These are phyloP conservation scores for Suillus americanus DNA, from an alignment of 768 basidiomycete genomes.

Conservation along the genomic window DNA sequence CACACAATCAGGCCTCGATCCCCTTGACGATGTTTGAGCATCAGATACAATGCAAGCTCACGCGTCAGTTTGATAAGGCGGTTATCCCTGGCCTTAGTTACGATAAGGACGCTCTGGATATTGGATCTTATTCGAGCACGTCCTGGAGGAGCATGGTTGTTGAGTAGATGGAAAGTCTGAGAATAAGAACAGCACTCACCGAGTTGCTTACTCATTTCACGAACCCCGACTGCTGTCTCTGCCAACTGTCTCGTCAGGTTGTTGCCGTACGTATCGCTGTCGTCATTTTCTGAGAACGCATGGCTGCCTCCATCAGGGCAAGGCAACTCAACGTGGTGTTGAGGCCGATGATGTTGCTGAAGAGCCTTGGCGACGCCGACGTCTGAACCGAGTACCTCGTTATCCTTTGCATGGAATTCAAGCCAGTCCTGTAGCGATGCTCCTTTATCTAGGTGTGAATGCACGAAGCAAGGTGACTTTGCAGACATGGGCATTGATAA, in stretches of 20 bases:
- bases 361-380: constrained; percentile 54
- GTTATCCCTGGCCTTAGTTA: constrained; percentile 98
- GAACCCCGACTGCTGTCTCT: constrained; percentile 94
- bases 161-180: constrained; percentile 11
- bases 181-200: constrained; percentile 49
- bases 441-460: constrained; percentile 85
- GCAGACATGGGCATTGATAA: constrained; percentile 25
- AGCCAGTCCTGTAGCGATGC: constrained; percentile 80
- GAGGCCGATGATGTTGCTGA: constrained; percentile 27
- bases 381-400: constrained; percentile 29
- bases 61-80: constrained; percentile 92
- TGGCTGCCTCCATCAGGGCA: constrained; percentile 17
- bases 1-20: constrained; percentile 86
- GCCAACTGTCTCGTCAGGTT: constrained; percentile 91
- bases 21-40: constrained; percentile 76
- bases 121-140: constrained; percentile 89
- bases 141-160: constrained; percentile 46
- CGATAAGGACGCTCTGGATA: constrained; percentile 90
- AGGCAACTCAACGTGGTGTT: constrained; percentile 19
- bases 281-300: constrained; percentile 33
- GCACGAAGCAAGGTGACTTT: constrained; percentile 88
- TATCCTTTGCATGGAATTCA: constrained; percentile 31
- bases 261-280: constrained; percentile 68
- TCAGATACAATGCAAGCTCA: constrained; percentile 91
- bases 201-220: constrained; percentile 98